Percentiles rank a stretch among this genome's conserved stretches.
Evolutionary conservation across 306 rosid species (phyloP).

Genomic region (Vigna reflexopilosa): DNA sequence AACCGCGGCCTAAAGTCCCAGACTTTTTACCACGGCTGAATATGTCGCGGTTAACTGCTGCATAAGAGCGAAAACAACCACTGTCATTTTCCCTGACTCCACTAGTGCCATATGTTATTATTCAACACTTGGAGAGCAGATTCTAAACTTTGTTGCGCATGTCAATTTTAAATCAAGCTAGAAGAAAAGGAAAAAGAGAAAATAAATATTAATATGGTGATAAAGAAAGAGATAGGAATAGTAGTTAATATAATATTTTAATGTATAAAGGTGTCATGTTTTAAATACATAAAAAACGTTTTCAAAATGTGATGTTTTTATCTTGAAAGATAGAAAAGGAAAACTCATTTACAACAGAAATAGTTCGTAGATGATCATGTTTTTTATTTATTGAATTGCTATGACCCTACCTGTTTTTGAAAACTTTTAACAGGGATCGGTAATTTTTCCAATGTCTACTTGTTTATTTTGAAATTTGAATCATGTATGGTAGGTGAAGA

Average conservation of each 20-base stretch:
- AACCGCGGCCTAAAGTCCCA: too few species aligned
- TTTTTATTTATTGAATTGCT: not conserved
- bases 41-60: too few species aligned
- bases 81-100: too few species aligned
- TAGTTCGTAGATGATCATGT: not conserved
- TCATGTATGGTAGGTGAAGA: not conserved
- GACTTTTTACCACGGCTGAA: too few species aligned
- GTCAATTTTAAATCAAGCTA: too few species aligned
- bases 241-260: too few species aligned
- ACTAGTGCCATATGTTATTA: not conserved
- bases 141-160: too few species aligned
- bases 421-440: not conserved
- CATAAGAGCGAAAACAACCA: too few species aligned
- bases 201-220: not conserved
- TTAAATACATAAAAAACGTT: not conserved
- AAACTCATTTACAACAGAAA: not conserved
- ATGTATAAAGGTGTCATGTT: not conserved
- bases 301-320: not conserved
- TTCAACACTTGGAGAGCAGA: not conserved
- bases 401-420: not conserved
- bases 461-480: not conserved
- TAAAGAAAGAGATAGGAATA: not conserved
- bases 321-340: not conserved
- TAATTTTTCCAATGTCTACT: not conserved
- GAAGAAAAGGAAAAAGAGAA: too few species aligned